These are phyloP conservation scores for Symbiodinium pilosum DNA, from an alignment of 73 alveolate species.

Conservation along the genomic window DNA sequence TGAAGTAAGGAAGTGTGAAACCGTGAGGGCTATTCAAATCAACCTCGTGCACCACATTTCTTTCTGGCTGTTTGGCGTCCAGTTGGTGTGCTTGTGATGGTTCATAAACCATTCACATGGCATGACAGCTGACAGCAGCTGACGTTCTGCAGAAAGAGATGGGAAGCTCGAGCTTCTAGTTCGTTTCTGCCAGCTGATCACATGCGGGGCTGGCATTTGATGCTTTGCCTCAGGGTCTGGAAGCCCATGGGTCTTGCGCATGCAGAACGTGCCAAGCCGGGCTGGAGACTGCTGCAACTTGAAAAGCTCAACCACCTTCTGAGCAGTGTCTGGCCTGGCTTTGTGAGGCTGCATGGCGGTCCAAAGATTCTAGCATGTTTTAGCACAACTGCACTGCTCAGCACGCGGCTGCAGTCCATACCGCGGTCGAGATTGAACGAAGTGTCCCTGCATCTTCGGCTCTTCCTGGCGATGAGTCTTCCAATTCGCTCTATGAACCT, in stretches of 20 bases:
- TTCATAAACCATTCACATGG: neutral
- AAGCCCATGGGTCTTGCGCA: neutral
- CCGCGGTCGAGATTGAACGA: slow-evolving; percentile 79
- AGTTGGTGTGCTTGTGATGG: too few species aligned
- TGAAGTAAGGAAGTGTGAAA: neutral
- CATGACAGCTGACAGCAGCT: too few species aligned
- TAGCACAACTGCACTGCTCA: neutral
- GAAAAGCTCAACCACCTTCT: slow-evolving; percentile 71
- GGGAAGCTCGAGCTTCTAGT: neutral
- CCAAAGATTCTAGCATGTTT: neutral
- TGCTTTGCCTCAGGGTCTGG: neutral
- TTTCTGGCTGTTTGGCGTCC: neutral
- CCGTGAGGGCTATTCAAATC: neutral
- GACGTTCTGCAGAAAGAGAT: neutral
- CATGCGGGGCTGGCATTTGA: neutral
- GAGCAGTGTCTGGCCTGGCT: slow-evolving; percentile 72
- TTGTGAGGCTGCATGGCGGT: neutral
- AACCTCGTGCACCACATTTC: neutral
- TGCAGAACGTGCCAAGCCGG: neutral
- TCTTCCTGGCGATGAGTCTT: slow-evolving; percentile 19
- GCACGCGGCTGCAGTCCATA: slow-evolving; percentile 39
- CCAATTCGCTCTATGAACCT: neutral
- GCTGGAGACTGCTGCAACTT: slow-evolving; percentile 37
- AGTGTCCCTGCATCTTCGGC: slow-evolving; percentile 87
- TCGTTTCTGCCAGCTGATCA: neutral